phyloP scores from a whole-genome alignment of 176 grass and related monocot genomes.

The Pontederia paniculata region DNA sequence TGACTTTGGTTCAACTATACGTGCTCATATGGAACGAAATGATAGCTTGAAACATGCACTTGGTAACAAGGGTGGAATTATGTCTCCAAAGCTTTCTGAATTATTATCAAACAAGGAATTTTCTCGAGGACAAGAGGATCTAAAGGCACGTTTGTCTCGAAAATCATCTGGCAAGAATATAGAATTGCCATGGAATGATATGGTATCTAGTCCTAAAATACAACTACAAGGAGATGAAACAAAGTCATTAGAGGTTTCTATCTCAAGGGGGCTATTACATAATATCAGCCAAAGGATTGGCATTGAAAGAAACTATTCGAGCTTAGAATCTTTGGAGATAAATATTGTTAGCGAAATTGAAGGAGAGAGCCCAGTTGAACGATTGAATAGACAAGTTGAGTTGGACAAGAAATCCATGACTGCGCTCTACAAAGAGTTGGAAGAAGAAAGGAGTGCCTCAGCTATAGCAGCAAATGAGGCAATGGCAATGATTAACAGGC shows the following conservation, averaged over 20 bases:
- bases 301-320: conserved; percentile 36
- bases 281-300: conserved; percentile 44
- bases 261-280: conserved; percentile 5
- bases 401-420: conserved; percentile 9
- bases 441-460: conserved; percentile 12
- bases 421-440: conserved; percentile 9
- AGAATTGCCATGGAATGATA: conserved; percentile 21
- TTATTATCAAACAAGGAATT: conserved; percentile 31
- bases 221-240: conserved; percentile 32
- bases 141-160: conserved; percentile 55
- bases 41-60: conserved; percentile 20
- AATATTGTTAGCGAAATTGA: conserved; percentile 8
- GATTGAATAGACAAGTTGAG: conserved; percentile 6
- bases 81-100: conserved; percentile 19
- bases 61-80: conserved; percentile 18
- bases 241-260: conserved; percentile 16
- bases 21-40: neutral
- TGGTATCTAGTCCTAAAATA: conserved; percentile 23
- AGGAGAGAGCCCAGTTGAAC: neutral
- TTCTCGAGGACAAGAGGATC: conserved; percentile 43
- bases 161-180: conserved; percentile 26
- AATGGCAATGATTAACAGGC: conserved; percentile 17
- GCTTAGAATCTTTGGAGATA: conserved; percentile 27
- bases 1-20: neutral
- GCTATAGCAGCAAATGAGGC: conserved; percentile 6